Conservation (phyloP, 129 eudicot genomes). For the Flaveria sonorensis region DNA sequence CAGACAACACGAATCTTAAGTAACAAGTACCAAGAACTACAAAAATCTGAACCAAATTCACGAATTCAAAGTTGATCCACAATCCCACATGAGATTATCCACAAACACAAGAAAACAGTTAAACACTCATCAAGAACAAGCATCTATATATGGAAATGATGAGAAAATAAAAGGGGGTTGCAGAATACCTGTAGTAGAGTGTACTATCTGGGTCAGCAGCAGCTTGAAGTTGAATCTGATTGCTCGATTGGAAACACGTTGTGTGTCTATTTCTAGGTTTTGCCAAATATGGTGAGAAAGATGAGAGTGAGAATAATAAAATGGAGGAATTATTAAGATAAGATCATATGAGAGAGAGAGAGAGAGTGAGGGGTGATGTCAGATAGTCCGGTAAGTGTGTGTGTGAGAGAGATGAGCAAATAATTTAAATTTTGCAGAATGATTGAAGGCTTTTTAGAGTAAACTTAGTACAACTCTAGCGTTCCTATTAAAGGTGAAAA, state of each 20-base stretch:
- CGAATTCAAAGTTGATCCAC: not conserved
- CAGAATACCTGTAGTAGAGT: conserved; percentile 11
- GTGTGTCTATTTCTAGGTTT: conserved; percentile 25
- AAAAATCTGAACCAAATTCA: not conserved
- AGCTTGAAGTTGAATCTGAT: conserved; percentile 9
- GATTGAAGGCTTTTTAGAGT: conserved; percentile 27
- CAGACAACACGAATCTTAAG: not conserved
- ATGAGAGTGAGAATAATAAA: not conserved
- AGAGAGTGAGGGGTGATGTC: conserved; percentile 23
- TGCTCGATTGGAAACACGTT: conserved; percentile 24
- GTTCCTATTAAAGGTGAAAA: conserved; percentile 16
- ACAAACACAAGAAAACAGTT: not conserved
- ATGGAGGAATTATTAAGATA: conserved; percentile 36
- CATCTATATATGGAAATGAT: not conserved
- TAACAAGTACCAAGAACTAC: not conserved
- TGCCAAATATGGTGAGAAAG: conserved; percentile 33
- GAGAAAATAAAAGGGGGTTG: not conserved
- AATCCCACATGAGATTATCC: not conserved
- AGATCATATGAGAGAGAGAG: conserved; percentile 29
- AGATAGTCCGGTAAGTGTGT: conserved; percentile 32
- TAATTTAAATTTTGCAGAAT: conserved; percentile 16
- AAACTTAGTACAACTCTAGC: conserved; percentile 23
- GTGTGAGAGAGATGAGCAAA: conserved; percentile 25
- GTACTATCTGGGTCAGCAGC: not conserved
- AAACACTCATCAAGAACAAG: not conserved